Evolutionary conservation across 441 rosid genomes (phyloP), one percentile per base, ranked within the genome.

Genomic region (Melastoma candidum): DNA sequence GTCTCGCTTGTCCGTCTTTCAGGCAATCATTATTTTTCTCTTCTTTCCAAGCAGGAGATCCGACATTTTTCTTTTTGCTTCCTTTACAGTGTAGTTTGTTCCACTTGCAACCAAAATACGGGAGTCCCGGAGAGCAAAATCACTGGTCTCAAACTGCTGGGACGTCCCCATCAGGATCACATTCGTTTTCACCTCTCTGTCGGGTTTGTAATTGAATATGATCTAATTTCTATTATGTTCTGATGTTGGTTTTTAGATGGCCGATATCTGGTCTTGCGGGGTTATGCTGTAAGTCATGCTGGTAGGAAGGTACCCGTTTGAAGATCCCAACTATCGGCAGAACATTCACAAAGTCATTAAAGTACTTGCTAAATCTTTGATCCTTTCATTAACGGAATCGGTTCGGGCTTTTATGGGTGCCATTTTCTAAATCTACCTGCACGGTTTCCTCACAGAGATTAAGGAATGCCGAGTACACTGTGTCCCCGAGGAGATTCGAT

Each of bases 191-290:
- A 17, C 22, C 22, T 17, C 22, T 17, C 22, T 17, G 22, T 17
- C 22, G 22, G 22, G 22, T 17, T 17, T 17, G 22, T 17, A 17
- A 17, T 17, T 17, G 41, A 32, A 32, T 8, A 32, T 8, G 41
- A 27, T 59, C 57, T n/a, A 52, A 11, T 48, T 12, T 17, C 36
- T 6, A 27, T 12, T 48, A 14, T 13, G 26, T 24, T 43, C 27
- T 26, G 5, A 39, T 25, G 5, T 53, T 55, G 48, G 0, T 36
- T 48, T 39, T 6, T 61, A 83, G 90, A 71, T 70, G 69, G 74
- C 90, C 56, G 90, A 83, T 76, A 84, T 80, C 56, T 83, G 90
- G 90, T 83, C 86, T 5, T 78, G 86, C 61, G 90, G 86, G 32
- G 90, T 83, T 63, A 83, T 86, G 11, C 58, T 83, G 12, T 83